These are phyloP conservation scores for Malassezia dermatis DNA, from an alignment of 1,284 basidiomycete species.

Conservation along the genomic window DNA sequence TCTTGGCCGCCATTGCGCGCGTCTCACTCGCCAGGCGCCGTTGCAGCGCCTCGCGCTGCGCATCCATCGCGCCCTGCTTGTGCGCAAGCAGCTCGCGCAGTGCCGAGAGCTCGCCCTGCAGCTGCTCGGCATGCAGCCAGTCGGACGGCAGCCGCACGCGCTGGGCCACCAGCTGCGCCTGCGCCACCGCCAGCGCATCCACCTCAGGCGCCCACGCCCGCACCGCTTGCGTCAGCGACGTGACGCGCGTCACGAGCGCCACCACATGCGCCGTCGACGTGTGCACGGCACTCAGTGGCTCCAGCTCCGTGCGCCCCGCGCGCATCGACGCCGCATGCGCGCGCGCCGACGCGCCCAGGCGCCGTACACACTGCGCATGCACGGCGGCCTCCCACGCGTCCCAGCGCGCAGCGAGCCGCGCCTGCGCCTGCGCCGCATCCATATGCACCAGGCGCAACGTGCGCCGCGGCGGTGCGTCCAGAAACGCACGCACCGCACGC, in stretches of 20 bases:
- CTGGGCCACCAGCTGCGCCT: constrained; percentile 93
- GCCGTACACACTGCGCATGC: constrained; percentile 1
- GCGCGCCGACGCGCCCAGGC: constrained; percentile 73
- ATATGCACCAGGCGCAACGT: constrained; percentile 82
- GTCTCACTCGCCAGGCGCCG: constrained; percentile 99
- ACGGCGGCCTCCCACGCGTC: constrained; percentile 96
- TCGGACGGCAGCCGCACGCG: constrained; percentile 91
- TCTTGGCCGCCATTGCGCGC: constrained; percentile 70
- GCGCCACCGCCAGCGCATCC: constrained; percentile 79
- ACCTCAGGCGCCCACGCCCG: constrained; percentile 96
- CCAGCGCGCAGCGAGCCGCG: constrained; percentile 94
- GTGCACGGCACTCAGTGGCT: constrained; percentile 65
- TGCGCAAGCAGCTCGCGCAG: constrained; percentile 95
- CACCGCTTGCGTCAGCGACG: constrained; percentile 93
- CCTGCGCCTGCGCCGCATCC: constrained; percentile 95
- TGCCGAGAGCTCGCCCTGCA: constrained; percentile 93
- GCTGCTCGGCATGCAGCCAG: constrained; percentile 96
- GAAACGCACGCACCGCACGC: constrained; percentile 86
- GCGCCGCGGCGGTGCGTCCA: constrained; percentile 88
- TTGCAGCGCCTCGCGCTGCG: constrained; percentile 89
- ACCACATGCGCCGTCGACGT: constrained; percentile 83
- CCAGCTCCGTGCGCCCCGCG: constrained; percentile 86
- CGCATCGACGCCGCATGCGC: constrained; percentile 90
- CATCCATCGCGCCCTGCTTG: constrained; percentile 96
- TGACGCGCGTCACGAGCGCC: constrained; percentile 96